Evolutionary conservation across 2,329 filamentous ascomycete species (phyloP).

Genomic region (Aspergillus sp.): DNA sequence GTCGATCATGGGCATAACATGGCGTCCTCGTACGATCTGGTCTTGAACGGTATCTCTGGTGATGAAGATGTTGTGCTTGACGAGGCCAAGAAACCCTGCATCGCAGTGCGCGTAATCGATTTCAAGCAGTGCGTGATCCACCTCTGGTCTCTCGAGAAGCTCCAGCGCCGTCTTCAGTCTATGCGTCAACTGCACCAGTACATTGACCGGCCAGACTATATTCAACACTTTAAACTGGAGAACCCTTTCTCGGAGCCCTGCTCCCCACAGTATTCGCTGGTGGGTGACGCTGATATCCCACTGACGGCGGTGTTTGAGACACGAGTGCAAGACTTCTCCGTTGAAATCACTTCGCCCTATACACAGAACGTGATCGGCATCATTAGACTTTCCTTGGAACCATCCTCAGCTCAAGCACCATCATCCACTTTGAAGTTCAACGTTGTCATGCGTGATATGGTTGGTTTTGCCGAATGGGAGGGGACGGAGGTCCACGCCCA

Average conservation of each 20-base stretch:
- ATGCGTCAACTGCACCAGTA: constrained; percentile 99
- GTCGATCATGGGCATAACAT: constrained; percentile 84
- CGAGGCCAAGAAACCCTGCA: constrained; percentile 80
- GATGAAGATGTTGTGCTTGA: constrained; percentile 85
- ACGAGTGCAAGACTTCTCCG: constrained; percentile 86
- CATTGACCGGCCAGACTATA: constrained; percentile 89
- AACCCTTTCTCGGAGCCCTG: constrained; percentile 91
- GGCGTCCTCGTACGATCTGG: constrained; percentile 94
- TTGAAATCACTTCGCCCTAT: constrained; percentile 90
- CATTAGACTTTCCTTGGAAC: constrained; percentile 85
- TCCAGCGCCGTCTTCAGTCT: constrained; percentile 78
- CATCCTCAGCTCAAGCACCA: constrained; percentile 87
- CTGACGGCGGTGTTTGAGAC: constrained; percentile 91
- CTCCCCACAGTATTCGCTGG: constrained; percentile 86
- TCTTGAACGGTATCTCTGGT: constrained; percentile 82
- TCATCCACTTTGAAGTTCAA: constrained; percentile 96
- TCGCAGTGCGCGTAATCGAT: constrained; percentile 86
- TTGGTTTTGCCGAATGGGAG: constrained; percentile 93
- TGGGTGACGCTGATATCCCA: constrained; percentile 91
- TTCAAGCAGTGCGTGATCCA: constrained; percentile 83
- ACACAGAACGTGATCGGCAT: constrained; percentile 89
- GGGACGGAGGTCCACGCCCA: constrained; percentile 95
- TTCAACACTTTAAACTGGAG: constrained; percentile 86
- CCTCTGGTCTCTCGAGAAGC: constrained; percentile 91
- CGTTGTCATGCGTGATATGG: constrained; percentile 94